Conservation (phyloP, 2,329 filamentous ascomycete species). For the Clonostachys rhizophaga region DNA sequence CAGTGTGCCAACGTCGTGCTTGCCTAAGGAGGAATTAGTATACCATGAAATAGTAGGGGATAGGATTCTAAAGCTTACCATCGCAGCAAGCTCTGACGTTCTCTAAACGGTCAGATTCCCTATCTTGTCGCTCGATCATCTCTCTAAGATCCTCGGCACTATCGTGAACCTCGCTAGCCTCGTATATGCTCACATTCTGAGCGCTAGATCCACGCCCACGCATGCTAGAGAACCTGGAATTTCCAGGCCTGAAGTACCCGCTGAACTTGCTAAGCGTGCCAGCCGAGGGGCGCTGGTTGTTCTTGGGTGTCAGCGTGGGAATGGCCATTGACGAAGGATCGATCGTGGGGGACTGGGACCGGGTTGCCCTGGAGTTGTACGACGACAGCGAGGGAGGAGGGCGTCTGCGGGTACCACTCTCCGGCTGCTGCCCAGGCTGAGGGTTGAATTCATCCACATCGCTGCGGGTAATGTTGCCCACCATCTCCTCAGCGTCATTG, state of each 20-base stretch:
- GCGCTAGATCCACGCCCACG: conserved; percentile 44
- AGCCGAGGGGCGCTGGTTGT: conserved; percentile 20
- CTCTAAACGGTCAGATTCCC: conserved; percentile 76
- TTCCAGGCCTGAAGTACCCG: conserved; percentile 50
- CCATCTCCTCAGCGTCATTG: conserved; percentile 54
- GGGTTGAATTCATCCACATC: conserved; percentile 82
- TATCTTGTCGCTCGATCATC: conserved; percentile 74
- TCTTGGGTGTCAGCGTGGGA: conserved; percentile 51
- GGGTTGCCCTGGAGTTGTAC: conserved; percentile 70
- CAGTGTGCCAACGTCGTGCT: conserved; percentile 67
- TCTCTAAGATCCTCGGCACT: conserved; percentile 79
- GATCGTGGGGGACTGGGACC: conserved; percentile 56
- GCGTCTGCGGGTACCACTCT: conserved; percentile 38
- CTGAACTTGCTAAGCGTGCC: conserved; percentile 55
- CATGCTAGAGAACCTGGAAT: conserved; percentile 38
- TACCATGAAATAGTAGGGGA: not conserved
- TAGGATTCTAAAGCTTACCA: conserved; percentile 52
- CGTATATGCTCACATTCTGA: conserved; percentile 41
- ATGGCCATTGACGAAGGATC: conserved; percentile 41
- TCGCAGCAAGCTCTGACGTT: conserved; percentile 97
- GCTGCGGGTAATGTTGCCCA: conserved; percentile 52
- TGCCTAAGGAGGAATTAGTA: conserved; percentile 43
- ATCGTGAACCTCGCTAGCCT: conserved; percentile 62
- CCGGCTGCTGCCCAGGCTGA: conserved; percentile 28
- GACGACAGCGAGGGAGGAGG: conserved; percentile 68